Conservation (phyloP, 768 basidiomycete species). For the Suillus clintonianus region DNA sequence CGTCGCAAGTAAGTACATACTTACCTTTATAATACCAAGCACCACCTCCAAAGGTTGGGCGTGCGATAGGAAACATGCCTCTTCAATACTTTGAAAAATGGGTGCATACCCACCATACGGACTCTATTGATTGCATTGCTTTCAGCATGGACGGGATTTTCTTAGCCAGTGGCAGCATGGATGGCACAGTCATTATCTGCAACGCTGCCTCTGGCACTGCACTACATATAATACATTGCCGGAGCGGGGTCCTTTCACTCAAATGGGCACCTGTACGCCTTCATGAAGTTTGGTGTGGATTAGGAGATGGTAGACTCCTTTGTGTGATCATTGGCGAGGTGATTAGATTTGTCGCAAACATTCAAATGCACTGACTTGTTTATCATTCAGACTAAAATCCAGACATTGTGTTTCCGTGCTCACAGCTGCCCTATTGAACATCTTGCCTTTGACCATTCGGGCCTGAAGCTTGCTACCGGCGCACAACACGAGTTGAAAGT, state of each 20-base stretch:
- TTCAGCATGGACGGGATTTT: constrained; percentile 1
- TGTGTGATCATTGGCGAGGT: constrained; percentile 1
- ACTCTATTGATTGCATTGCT: constrained; percentile 1
- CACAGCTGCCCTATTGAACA: constrained; percentile 2
- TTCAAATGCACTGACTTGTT: neutral
- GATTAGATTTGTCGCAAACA: no score
- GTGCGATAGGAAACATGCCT: no score
- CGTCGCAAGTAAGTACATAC: no score
- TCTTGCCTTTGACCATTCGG: constrained; percentile 1
- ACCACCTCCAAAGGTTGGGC: no score
- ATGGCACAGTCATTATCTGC: constrained; percentile 1
- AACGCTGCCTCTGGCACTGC: neutral
- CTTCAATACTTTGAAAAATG: constrained; percentile 8
- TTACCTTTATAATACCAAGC: no score
- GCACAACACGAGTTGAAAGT: constrained; percentile 2
- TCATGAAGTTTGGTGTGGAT: constrained; percentile 6
- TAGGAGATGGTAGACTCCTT: constrained; percentile 4
- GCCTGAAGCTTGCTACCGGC: neutral
- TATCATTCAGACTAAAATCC: constrained; percentile 1
- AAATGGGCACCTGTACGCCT: neutral
- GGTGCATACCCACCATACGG: neutral
- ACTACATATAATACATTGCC: constrained; percentile 1
- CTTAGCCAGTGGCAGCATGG: constrained; percentile 6
- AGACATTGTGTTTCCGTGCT: neutral
- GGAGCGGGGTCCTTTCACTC: constrained; percentile 1